A percentile compares a stretch with the other conserved stretches of the same genome.
Evolutionary conservation across 148 eudicot genomes (phyloP).

Genomic region (Selenicereus undatus): DNA sequence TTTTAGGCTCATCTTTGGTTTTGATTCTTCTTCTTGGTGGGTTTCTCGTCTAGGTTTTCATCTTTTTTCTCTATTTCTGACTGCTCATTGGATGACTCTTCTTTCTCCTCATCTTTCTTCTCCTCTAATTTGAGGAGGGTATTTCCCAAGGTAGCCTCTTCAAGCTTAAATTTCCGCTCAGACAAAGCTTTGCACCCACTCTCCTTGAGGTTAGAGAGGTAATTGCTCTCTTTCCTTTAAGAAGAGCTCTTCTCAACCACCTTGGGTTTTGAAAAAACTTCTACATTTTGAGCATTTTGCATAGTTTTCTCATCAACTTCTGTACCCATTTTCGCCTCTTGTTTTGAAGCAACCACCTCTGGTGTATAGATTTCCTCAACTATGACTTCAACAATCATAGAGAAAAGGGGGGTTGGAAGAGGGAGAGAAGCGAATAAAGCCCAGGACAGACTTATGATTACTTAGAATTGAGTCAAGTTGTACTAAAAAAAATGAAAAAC

Average conservation of each 20-base stretch:
- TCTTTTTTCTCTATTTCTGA: constrained; percentile 1
- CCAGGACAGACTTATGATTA: background rate
- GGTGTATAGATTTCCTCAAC: constrained; percentile 31
- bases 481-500: background rate
- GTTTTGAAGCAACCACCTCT: constrained; percentile 20
- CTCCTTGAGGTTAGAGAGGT: constrained; percentile 50
- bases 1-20: background rate
- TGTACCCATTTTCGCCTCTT: constrained; percentile 15
- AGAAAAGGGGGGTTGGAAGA: background rate
- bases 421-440: no score
- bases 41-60: constrained; percentile 7
- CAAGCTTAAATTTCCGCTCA: constrained; percentile 44
- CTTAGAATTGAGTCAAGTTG: background rate
- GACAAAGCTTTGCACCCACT: constrained; percentile 46
- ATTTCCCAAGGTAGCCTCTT: constrained; percentile 55
- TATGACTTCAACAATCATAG: constrained; percentile 36
- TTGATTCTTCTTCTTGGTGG: constrained; percentile 6
- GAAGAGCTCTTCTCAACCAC: constrained; percentile 47
- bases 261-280: constrained; percentile 17
- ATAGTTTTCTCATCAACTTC: constrained; percentile 17
- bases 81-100: constrained; percentile 2
- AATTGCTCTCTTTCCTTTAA: constrained; percentile 59
- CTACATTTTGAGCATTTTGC: constrained; percentile 12
- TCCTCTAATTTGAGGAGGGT: constrained; percentile 21
- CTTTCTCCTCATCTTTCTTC: constrained; percentile 10